Evolutionary conservation across 2,329 filamentous ascomycete species (phyloP).

Genomic region (Venturia effusa): DNA sequence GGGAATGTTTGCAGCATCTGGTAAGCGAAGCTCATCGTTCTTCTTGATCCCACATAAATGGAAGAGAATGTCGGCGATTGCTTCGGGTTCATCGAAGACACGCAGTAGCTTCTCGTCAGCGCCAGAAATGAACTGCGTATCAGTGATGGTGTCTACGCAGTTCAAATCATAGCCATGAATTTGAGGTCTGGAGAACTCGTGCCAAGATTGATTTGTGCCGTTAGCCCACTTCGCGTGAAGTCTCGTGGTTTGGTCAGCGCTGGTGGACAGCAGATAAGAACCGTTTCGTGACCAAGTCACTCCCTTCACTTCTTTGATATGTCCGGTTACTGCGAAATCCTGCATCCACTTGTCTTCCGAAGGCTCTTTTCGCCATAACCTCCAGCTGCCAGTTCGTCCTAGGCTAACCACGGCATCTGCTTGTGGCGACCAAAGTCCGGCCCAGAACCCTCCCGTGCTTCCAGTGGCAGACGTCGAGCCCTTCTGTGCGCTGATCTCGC

Average conservation of each 20-base stretch:
- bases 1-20: constrained; percentile 88
- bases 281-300: constrained; percentile 76
- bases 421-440: constrained; percentile 78
- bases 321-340: constrained; percentile 67
- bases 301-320: constrained; percentile 70
- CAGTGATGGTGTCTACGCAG: constrained; percentile 69
- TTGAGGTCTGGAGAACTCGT: constrained; percentile 89
- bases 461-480: constrained; percentile 94
- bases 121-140: constrained; percentile 76
- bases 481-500: constrained; percentile 90
- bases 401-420: constrained; percentile 68
- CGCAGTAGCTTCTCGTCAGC: constrained; percentile 97
- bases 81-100: constrained; percentile 82
- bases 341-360: constrained; percentile 63
- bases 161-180: constrained; percentile 98
- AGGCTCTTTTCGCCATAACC: constrained; percentile 62
- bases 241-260: constrained; percentile 85
- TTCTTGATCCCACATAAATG: constrained; percentile 50
- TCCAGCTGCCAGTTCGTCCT: constrained; percentile 87
- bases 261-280: constrained; percentile 77
- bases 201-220: constrained; percentile 55
- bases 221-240: constrained; percentile 71
- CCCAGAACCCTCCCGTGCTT: constrained; percentile 94
- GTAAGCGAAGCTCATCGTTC: constrained; percentile 35
- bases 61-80: constrained; percentile 64